Conservation (phyloP, 371 early-diverging fungal genomes). For the Chytridiales sp. region DNA sequence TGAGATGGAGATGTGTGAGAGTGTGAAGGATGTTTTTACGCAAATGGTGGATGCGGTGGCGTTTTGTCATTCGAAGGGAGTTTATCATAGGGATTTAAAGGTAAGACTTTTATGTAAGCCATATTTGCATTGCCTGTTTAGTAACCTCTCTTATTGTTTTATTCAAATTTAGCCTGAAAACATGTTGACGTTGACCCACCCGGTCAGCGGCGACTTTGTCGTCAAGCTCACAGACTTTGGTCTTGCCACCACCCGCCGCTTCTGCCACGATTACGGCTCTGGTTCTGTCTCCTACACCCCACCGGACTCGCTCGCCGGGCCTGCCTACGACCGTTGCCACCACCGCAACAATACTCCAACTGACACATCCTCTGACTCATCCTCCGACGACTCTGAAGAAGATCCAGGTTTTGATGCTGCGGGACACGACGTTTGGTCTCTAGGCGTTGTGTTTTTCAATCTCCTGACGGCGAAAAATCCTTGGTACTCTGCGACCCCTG, state of each 20-base stretch:
- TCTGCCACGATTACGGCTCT: slow-evolving; percentile 82
- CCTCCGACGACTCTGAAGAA: slow-evolving; percentile 74
- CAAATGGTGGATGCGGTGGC: slow-evolving; percentile 80
- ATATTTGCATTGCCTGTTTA: not conserved
- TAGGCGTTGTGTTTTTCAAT: slow-evolving; percentile 76
- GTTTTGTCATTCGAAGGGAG: slow-evolving; percentile 71
- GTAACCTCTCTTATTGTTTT: not conserved
- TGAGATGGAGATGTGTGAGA: slow-evolving; percentile 31
- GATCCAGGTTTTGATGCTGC: slow-evolving; percentile 65
- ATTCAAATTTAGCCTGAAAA: slow-evolving; percentile 52
- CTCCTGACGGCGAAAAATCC: slow-evolving; percentile 77
- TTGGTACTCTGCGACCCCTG: slow-evolving; percentile 33
- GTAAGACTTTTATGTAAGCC: slow-evolving; percentile 65
- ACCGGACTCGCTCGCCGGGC: slow-evolving; percentile 72
- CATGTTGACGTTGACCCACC: slow-evolving; percentile 54
- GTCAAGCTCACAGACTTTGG: slow-evolving; percentile 94
- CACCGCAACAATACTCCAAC: slow-evolving; percentile 31
- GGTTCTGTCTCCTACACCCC: slow-evolving; percentile 92
- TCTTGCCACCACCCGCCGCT: slow-evolving; percentile 72
- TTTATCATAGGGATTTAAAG: slow-evolving; percentile 89
- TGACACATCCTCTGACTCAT: slow-evolving; percentile 50
- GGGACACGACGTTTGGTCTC: slow-evolving; percentile 78
- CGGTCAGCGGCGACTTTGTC: slow-evolving; percentile 51
- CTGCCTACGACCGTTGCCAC: slow-evolving; percentile 22
- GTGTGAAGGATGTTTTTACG: slow-evolving; percentile 67